These are phyloP conservation scores for Daldinia grandis DNA, from an alignment of 495 filamentous ascomycete species.

Conservation along the genomic window DNA sequence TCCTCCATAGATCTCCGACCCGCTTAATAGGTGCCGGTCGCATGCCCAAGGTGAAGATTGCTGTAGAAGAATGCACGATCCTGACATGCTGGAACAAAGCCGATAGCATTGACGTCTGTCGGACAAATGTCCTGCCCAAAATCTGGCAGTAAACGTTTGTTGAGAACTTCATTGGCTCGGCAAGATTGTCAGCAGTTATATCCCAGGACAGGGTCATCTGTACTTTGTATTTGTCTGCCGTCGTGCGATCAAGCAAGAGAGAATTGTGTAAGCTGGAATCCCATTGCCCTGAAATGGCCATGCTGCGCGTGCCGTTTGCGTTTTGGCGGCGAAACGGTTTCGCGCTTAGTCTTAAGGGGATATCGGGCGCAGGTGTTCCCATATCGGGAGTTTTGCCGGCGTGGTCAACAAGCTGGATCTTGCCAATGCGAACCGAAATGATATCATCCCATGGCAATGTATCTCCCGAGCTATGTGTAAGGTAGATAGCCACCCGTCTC, in stretches of 20 bases:
- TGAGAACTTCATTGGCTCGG: slow-evolving; percentile 84
- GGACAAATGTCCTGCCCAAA: slow-evolving; percentile 81
- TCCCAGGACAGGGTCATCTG: slow-evolving; percentile 88
- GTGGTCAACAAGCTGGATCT: slow-evolving; percentile 81
- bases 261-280: slow-evolving; percentile 94
- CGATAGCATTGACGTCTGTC: slow-evolving; percentile 85
- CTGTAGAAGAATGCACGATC: slow-evolving; percentile 84
- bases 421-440: slow-evolving; percentile 74
- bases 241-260: slow-evolving; percentile 85
- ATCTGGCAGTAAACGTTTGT: slow-evolving; percentile 83
- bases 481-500: slow-evolving; percentile 81
- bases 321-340: slow-evolving; percentile 81
- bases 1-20: slow-evolving; percentile 92
- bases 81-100: slow-evolving; percentile 84
- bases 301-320: slow-evolving; percentile 88
- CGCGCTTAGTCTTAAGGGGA: slow-evolving; percentile 76
- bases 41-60: slow-evolving; percentile 84
- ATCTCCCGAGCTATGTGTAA: slow-evolving; percentile 89
- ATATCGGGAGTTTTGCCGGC: slow-evolving; percentile 85
- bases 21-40: slow-evolving; percentile 88
- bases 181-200: slow-evolving; percentile 77
- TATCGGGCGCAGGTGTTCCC: slow-evolving; percentile 72
- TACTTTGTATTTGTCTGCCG: slow-evolving; percentile 88
- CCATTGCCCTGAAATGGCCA: slow-evolving; percentile 90
- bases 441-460: slow-evolving; percentile 87